Evolutionary conservation across 768 basidiomycete genomes (phyloP), one percentile per base, ranked within the genome.

Genomic region (Trametopsis cervina): DNA sequence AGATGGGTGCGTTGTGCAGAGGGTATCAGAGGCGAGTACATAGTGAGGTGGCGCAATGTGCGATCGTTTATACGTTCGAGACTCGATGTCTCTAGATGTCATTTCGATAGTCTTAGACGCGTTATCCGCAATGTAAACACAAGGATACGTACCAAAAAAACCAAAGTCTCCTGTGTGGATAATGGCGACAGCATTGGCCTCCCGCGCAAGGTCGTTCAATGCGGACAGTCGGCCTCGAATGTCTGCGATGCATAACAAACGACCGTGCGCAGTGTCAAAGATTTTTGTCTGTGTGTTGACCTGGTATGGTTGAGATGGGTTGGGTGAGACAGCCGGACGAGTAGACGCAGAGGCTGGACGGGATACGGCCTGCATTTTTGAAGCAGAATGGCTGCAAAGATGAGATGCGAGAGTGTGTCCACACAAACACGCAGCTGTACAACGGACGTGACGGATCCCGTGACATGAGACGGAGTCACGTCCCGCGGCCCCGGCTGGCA

Each of bases 161-260:
- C 96, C 96, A 80, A 98, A 98, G 71, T 99, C 96, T 45, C 96
- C 96, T 0, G 94, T 95, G 64, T 98, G 95, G 50, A 99, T 89
- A 64, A 97, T 84, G 15, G 93, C 95, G 50, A 84, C 79, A 20
- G 93, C 96, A 60, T 88, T 85, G 49, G 81, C 81, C 57, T 96
- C 91, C 40, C 83, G 71, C 15, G 94, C 94, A 46, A 96, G 80
- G 66, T 89, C 81, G 65, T 97, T 97, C 62, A 99, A 78, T 41
- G 80, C 80, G 38, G 88, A 89, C 40, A 92, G 77, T 52, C 85
- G 82, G 56, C 92, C 94, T 52, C 88, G 83, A 55, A 90, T 86
- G 69, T 99, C 96, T 33, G 96, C 94, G 53, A 98, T 77, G 64
- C 95, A 98, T 42, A 99, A 81, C 63, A 99, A 83, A 40, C 94